phyloP scores from a whole-genome alignment of 176 grass and related monocot species.

The Rhynchospora tenuis region DNA sequence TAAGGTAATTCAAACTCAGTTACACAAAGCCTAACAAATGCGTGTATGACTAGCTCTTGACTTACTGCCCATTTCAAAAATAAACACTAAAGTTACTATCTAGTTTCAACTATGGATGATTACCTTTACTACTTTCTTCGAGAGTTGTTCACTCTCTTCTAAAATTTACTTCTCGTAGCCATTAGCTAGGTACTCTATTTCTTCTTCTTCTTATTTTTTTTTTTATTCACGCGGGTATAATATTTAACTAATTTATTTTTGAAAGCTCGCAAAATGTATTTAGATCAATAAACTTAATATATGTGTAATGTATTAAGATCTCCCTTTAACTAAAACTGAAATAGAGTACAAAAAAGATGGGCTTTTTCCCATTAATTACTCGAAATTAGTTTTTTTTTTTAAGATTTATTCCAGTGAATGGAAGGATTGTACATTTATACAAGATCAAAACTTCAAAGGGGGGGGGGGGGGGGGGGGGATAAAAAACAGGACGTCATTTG shows the following conservation, averaged over 20 bases:
- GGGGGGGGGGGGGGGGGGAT: too few species aligned
- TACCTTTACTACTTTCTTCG: neutral
- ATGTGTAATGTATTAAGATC: neutral
- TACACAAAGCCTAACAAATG: neutral
- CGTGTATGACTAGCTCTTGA: neutral
- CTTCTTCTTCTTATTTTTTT: neutral
- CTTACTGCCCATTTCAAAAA: neutral
- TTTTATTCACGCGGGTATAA: neutral
- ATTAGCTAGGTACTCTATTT: neutral
- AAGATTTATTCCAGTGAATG: neutral
- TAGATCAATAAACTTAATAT: neutral
- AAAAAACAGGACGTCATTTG: neutral
- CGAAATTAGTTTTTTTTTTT: neutral
- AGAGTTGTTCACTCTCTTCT: neutral
- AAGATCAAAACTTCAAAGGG: neutral
- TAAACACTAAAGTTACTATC: neutral
- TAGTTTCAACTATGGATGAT: neutral
- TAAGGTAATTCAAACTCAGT: neutral
- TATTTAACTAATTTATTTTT: too few species aligned
- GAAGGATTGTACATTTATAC: too few species aligned
- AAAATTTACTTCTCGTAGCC: neutral
- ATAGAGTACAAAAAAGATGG: too few species aligned
- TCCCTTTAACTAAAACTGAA: neutral
- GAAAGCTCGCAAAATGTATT: neutral
- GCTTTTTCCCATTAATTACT: neutral